Base-by-base conservation (phyloP, 108 stramenopile genomes). In the Nitzschia sp. region DNA sequence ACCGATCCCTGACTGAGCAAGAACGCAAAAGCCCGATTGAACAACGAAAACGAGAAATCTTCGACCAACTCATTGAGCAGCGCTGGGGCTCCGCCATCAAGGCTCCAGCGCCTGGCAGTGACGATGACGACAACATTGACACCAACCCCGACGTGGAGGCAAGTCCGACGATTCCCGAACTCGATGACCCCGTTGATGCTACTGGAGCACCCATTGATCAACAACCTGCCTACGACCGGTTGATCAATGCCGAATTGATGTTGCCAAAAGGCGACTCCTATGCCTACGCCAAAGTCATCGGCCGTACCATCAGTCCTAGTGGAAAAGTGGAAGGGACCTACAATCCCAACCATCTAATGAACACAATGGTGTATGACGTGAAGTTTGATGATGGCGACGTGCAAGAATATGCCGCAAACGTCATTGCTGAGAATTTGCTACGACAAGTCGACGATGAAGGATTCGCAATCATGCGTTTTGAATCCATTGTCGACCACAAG, bases 341-440 rank as follows among this genome's bases (percentile, higher is more conserved):
- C 35, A 28, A 83, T 56, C 19, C 65, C 15, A 77, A 81, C 46
- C 77, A 79, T 0, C 24, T 64, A 0, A 65, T 88, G 15, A 69
- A 85, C 55, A 74, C 80, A 0, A 47, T 62, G 45, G 32, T 71
- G 0, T 82, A 84, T 59, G 66, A 68, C 4, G 68, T 78, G 13
- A 60, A 73, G 51, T 86, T 84, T 42, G 64, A 74, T 54, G 83
- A 89, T 78, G 85, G 88, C 5, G 23, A 23, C 24, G 63, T 65
- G 0, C 47, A 67, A 31, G 75, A 80, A 35, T 81, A 80, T 59
- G 46, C 74, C 4, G 83, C 75, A 21, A 89, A 89, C 66, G 46
- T 80, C 13, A 81, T 89, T 25, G 85, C 88, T 21, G 76, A 81
- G 58, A 76, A 82, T 36, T 54, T 89, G 1, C 31, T 72, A 2